Conservation (phyloP, 225 moss, liverwort and hornwort genomes). For the Pseudisothecium myosuroides region DNA sequence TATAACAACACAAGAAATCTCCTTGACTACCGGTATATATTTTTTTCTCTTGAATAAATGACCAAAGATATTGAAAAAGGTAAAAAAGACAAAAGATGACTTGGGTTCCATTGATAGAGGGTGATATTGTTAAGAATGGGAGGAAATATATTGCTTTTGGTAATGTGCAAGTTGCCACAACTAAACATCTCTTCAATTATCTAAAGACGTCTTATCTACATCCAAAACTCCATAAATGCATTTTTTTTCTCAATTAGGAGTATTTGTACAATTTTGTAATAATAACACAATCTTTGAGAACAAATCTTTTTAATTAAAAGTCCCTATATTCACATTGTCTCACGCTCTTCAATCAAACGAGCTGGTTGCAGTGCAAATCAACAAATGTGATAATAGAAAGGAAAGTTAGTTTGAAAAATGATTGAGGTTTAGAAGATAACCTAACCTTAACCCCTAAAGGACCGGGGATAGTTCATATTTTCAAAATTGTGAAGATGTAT, state of each 20-base stretch:
- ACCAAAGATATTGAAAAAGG: not conserved
- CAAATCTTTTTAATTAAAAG: not conserved
- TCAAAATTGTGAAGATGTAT: too few species aligned
- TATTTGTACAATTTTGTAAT: not conserved
- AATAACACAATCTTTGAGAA: not conserved
- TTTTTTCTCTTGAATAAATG: not conserved
- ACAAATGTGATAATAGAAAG: not conserved
- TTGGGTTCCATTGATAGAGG: not conserved
- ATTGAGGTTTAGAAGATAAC: not conserved
- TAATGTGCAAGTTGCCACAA: not conserved
- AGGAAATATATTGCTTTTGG: not conserved
- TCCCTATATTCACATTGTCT: too few species aligned
- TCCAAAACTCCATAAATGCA: not conserved
- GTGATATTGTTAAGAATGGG: not conserved
- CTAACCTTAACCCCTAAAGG: not conserved
- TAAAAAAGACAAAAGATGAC: too few species aligned
- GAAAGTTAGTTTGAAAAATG: not conserved
- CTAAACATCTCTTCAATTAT: too few species aligned
- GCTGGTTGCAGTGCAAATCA: not conserved
- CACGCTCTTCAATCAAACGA: not conserved
- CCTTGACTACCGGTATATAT: too few species aligned
- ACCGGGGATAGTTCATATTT: too few species aligned
- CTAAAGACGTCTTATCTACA: fast-evolving
- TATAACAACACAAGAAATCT: not conserved
- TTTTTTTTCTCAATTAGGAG: not conserved